phyloP scores from a whole-genome alignment of 306 rosid species.

The Quercus variabilis region DNA sequence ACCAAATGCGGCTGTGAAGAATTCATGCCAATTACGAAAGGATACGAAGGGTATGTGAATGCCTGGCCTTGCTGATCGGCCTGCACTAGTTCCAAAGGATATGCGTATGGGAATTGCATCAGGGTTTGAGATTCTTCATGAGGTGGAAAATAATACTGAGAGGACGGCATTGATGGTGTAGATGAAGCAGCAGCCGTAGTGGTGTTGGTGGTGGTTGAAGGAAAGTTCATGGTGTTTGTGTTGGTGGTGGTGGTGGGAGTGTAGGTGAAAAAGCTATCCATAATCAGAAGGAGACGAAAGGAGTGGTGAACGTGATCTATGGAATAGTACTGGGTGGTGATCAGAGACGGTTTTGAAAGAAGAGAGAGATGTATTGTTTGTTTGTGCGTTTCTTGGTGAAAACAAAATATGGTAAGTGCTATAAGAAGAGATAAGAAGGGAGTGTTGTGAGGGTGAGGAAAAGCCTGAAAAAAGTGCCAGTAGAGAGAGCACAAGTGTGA shows the following conservation, averaged over 20 bases:
- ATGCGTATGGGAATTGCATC: background rate
- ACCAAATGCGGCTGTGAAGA: background rate
- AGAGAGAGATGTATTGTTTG: background rate
- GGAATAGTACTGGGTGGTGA: background rate
- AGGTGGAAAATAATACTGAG: background rate
- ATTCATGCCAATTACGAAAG: background rate
- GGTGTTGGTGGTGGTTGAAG: background rate
- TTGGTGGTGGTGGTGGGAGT: background rate
- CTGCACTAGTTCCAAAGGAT: background rate
- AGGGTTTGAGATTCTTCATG: background rate
- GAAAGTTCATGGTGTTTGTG: background rate
- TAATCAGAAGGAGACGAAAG: background rate
- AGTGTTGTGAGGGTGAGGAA: background rate
- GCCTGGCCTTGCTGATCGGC: background rate
- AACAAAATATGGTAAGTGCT: background rate
- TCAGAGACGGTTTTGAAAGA: background rate
- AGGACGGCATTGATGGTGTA: background rate
- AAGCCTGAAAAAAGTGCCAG: slow-evolving; percentile 5
- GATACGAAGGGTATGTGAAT: background rate
- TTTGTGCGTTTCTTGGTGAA: background rate
- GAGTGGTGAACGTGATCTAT: background rate
- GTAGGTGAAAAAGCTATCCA: slow-evolving; percentile 16
- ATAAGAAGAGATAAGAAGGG: background rate
- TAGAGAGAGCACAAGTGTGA: slow-evolving; percentile 26
- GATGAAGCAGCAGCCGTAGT: too few relatives aligned